A percentile compares a stretch with the other conserved stretches of the same genome.
Conservation (phyloP, 2,329 filamentous ascomycete species). For the Diaporthe eres region DNA sequence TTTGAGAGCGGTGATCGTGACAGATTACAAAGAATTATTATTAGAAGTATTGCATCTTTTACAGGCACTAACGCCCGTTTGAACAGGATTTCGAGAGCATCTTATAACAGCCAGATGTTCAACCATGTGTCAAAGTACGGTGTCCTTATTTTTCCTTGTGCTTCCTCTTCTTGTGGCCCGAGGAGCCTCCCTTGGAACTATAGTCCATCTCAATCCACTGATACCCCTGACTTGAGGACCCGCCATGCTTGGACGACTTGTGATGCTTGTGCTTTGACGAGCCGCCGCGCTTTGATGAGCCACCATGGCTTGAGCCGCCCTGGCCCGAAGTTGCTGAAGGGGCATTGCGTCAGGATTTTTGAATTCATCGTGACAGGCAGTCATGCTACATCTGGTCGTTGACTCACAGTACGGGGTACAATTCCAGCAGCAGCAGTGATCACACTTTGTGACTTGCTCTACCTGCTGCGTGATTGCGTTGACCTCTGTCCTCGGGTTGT, state of each 20-base stretch:
- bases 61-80: neutral
- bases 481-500: slow-evolving; percentile 48
- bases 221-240: slow-evolving; percentile 29
- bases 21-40: too few relatives aligned
- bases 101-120: neutral
- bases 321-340: neutral
- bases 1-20: too few relatives aligned
- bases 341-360: slow-evolving; percentile 17
- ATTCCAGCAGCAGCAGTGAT: slow-evolving; percentile 66
- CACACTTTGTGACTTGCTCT: slow-evolving; percentile 60
- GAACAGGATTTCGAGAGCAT: neutral
- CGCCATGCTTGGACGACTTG: slow-evolving; percentile 32
- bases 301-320: slow-evolving; percentile 36
- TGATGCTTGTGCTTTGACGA: slow-evolving; percentile 37
- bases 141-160: neutral
- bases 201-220: slow-evolving; percentile 39
- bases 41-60: too few relatives aligned
- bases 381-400: neutral
- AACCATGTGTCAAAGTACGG: neutral
- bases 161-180: slow-evolving; percentile 24
- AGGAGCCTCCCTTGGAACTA: slow-evolving; percentile 7
- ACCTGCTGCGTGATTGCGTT: slow-evolving; percentile 51
- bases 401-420: slow-evolving; percentile 62
- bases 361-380: neutral
- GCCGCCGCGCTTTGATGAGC: slow-evolving; percentile 30